Conservation (phyloP, 2,329 filamentous ascomycete species). For the Xylaria sp. region DNA sequence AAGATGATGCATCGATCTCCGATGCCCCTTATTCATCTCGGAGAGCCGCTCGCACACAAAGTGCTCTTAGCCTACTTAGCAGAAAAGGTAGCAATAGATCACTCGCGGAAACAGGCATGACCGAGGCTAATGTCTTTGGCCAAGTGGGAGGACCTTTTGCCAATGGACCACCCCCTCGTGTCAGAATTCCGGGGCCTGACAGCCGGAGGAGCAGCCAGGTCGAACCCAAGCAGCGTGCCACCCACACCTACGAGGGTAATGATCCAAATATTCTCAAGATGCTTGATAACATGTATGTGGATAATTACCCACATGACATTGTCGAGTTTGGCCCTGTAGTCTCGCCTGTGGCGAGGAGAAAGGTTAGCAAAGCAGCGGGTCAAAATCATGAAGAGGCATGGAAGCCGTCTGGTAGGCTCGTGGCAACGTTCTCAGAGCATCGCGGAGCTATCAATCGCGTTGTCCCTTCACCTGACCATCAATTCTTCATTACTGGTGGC, state of each 20-base stretch:
- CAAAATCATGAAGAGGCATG: conserved; percentile 59
- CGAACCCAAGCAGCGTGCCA: conserved; percentile 49
- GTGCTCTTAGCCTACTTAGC: conserved; percentile 55
- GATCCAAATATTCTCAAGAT: conserved; percentile 63
- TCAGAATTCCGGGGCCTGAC: conserved; percentile 32
- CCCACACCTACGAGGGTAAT: conserved; percentile 81
- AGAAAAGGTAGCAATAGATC: conserved; percentile 56
- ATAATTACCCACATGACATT: conserved; percentile 62
- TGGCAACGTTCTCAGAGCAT: conserved; percentile 88
- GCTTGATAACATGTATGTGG: conserved; percentile 78
- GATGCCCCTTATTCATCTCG: conserved; percentile 41
- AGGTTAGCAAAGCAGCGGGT: conserved; percentile 44
- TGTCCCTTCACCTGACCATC: conserved; percentile 78
- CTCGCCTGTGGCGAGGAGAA: conserved; percentile 57
- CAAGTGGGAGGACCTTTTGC: conserved; percentile 54
- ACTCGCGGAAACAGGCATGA: conserved; percentile 53
- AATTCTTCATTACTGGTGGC: conserved; percentile 90
- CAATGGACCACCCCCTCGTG: conserved; percentile 31
- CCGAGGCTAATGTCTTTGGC: conserved; percentile 55
- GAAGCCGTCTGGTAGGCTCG: conserved; percentile 76
- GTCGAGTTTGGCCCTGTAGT: conserved; percentile 75
- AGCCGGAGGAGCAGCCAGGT: conserved; percentile 30
- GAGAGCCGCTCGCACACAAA: conserved; percentile 51
- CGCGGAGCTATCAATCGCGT: conserved; percentile 75
- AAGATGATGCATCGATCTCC: conserved; percentile 35